Evolutionary conservation across 352 stramenopile genomes (phyloP), one percentile per base, ranked within the genome.

Genomic region (Globisporangium recalcitrans): DNA sequence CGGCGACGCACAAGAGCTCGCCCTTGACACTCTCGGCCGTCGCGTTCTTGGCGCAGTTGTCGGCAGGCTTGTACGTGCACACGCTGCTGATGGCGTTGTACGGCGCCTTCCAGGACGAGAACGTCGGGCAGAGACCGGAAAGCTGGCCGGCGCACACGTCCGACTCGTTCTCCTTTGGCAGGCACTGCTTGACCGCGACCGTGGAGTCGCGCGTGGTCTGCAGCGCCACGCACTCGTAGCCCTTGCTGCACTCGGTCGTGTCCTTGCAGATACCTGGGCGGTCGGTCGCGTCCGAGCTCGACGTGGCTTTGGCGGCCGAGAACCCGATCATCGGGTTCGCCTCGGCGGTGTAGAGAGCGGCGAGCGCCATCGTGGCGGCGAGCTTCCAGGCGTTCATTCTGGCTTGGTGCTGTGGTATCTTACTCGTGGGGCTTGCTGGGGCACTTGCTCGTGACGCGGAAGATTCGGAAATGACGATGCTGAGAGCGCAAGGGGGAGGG

Each of bases 71-170:
- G 74, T 88, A 90, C 24, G 80, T 88, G 66, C 82, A 92, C 26
- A 90, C 77, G 47, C 80, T 88, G 70, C 78, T 86, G 70, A 91
- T 87, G 55, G 78, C 67, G 67, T 87, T 87, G 72, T 88, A 90
- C 42, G 78, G 75, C 52, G 71, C 70, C 60, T 48, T 60, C 82
- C 80, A 90, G 14, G 78, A 87, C 63, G 77, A 76, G 65, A 92
- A 90, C 38, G 75, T 84, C 14, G 82, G 80, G 59, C 82, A 90
- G 58, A 88, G 69, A 44, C 80, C 82, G 5, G 75, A 67, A 54
- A 75, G 79, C 70, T 87, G 76, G 14, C 82, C 82, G 4, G 78
- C 82, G 66, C 82, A 89, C 36, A 88, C 72, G 58, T 85, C 75
- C 52, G 75, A 63, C 51, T 86, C 71, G 52, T 78, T 70, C 42